Percentiles rank a stretch among this genome's conserved stretches.
These are phyloP conservation scores for Aspergillus heteromorphus DNA, from an alignment of 495 filamentous ascomycete species.

Conservation along the genomic window DNA sequence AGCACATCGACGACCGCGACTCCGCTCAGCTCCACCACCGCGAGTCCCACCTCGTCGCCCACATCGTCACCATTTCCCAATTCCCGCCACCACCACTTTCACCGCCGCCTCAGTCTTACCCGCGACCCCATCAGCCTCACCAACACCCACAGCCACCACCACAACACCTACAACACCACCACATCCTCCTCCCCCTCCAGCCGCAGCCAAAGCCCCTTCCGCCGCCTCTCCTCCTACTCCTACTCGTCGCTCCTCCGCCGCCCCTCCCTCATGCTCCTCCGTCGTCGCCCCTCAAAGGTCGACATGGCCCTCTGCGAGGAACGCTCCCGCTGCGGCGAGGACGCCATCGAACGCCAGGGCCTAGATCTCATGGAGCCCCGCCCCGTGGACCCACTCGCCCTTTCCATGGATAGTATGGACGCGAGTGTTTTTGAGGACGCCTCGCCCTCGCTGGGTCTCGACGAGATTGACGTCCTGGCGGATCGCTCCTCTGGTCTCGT, in stretches of 20 bases:
- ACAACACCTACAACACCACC: background rate
- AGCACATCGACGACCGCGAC: background rate
- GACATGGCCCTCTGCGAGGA: slow-evolving; percentile 40
- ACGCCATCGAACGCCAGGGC: slow-evolving; percentile 36
- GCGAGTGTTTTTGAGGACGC: slow-evolving; percentile 11
- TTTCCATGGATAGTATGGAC: slow-evolving; percentile 19
- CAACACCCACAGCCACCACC: background rate
- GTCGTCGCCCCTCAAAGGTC: slow-evolving; percentile 39
- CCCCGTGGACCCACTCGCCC: slow-evolving; percentile 29
- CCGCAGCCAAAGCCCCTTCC: slow-evolving; percentile 27
- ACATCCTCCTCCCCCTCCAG: background rate
- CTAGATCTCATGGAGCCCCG: slow-evolving; percentile 43
- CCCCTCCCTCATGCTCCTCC: slow-evolving; percentile 30
- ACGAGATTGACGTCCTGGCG: no score
- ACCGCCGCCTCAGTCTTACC: slow-evolving; percentile 1
- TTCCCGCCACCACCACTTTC: slow-evolving; percentile 19
- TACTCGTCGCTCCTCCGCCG: slow-evolving; percentile 22
- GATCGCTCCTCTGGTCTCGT: slow-evolving; percentile 4
- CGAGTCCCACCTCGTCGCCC: slow-evolving; percentile 23
- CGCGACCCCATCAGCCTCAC: slow-evolving; percentile 5
- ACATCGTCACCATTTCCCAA: slow-evolving; percentile 6
- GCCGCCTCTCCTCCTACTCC: slow-evolving; percentile 11
- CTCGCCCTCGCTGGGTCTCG: no score
- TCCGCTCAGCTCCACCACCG: slow-evolving; percentile 24
- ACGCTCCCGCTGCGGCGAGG: slow-evolving; percentile 31